Base-by-base conservation (phyloP, 257 asterid species). In the Henckelia pumila region DNA sequence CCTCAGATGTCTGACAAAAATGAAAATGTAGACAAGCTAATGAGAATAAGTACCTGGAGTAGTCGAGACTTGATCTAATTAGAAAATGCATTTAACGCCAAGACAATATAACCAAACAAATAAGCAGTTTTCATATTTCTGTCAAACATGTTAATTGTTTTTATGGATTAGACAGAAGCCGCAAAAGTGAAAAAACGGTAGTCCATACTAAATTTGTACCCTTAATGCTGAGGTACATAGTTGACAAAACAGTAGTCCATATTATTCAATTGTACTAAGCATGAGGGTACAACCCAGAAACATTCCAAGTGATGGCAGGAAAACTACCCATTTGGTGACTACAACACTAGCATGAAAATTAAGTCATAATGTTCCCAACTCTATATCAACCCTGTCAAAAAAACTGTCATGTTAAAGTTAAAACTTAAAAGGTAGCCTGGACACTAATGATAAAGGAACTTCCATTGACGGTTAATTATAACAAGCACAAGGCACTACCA, bases 401-500 rank as follows among this genome's bases (percentile, higher is more conserved):
- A 60, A 40, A 50, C 58, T 50, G 53, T 14, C 5, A 56, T 9
- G 6, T 20, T 20, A 64, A 59, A 55, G 10, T 26, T 76, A 13
- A 4, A 22, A 44, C 52, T 13, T 10, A 32, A 8, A 28, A 70
- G 26, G 47, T 30, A 52, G 23, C 35, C 6, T 3, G n/a, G 50
- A 49, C 55, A 53, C 63, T 40, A 20, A 53, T 68, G 58, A 70
- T 37, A 9, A 35, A 66, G 19, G 55, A 40, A 63, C 53, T 76
- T 37, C 50, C 16, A 63, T 21, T 6, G 73, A 59, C 30, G 30
- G 29, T 58, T 52, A 22, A 53, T 49, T 47, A 25, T 28, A 68
- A 21, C 61, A 25, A 67, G 30, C 67, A 64, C 20, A 23, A 33
- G 59, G 62, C 73, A 64, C 68, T 22, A 58, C 65, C 63, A 77